Conservation (phyloP, 2,329 filamentous ascomycete genomes). For the Ceratocystis eucalypticola region DNA sequence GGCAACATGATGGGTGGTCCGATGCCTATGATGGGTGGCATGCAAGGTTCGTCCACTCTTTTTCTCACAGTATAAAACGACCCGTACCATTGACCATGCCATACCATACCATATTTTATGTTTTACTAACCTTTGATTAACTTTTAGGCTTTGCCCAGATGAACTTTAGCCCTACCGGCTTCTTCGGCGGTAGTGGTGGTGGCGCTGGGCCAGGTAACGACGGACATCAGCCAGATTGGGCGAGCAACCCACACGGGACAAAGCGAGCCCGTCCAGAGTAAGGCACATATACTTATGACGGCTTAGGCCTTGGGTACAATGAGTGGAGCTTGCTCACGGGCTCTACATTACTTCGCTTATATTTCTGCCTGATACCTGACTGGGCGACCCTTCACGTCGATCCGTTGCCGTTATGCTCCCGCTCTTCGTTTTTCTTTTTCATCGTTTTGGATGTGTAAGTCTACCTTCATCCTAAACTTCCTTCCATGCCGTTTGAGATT, state of each 20-base stretch:
- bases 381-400: no score
- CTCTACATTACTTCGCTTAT: no score
- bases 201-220: slow-evolving; percentile 44
- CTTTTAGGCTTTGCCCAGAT: slow-evolving; percentile 36
- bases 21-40: slow-evolving; percentile 36
- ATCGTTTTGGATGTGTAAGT: no score
- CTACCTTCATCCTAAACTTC: no score
- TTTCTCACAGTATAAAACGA: not conserved
- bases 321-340: no score
- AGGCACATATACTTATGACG: slow-evolving; percentile 11
- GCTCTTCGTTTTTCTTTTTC: no score
- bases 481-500: no score
- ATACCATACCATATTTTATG: no score
- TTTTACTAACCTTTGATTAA: slow-evolving; percentile 19
- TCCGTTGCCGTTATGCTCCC: no score
- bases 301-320: no score
- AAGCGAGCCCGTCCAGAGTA: slow-evolving; percentile 66
- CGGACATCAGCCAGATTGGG: slow-evolving; percentile 11
- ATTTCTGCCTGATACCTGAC: no score
- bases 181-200: slow-evolving; percentile 37
- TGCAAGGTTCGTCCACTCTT: slow-evolving; percentile 26
- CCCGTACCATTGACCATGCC: no score
- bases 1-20: slow-evolving; percentile 29
- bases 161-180: slow-evolving; percentile 59
- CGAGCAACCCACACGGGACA: slow-evolving; percentile 62